Percentiles rank a stretch among this genome's conserved stretches.
phyloP scores from a whole-genome alignment of 768 basidiomycete genomes.

The Leccinum barrowsii region DNA sequence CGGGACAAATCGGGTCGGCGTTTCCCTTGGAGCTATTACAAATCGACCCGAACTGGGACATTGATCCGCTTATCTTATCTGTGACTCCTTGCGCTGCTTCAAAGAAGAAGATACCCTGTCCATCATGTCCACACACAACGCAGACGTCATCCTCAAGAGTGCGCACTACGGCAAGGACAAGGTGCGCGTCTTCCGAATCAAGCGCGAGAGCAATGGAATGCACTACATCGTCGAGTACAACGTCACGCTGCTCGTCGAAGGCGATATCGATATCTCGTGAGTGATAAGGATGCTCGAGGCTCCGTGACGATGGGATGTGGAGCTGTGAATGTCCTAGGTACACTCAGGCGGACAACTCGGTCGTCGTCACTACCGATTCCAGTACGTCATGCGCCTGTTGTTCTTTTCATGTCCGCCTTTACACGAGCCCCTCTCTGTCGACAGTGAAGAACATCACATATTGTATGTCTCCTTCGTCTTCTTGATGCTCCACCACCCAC shows the following conservation, averaged over 20 bases:
- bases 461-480: constrained; percentile 35
- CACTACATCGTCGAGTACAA: constrained; percentile 85
- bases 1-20: neutral
- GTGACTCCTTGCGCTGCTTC: neutral
- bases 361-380: constrained; percentile 89
- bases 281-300: neutral
- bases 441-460: constrained; percentile 69
- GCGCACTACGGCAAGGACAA: constrained; percentile 88
- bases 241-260: constrained; percentile 77
- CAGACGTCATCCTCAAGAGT: constrained; percentile 32
- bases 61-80: neutral
- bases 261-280: constrained; percentile 74
- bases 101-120: neutral
- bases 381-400: constrained; percentile 43
- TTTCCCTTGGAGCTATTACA: neutral
- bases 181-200: constrained; percentile 82
- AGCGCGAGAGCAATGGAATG: constrained; percentile 55
- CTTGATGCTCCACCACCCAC: neutral
- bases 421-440: neutral
- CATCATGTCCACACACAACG: constrained; percentile 27
- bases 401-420: neutral
- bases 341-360: constrained; percentile 84
- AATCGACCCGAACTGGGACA: neutral
- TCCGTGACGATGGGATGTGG: neutral
- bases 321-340: constrained; percentile 46